Conservation (phyloP, 108 stramenopile genomes). For the Skeletonema potamos region DNA sequence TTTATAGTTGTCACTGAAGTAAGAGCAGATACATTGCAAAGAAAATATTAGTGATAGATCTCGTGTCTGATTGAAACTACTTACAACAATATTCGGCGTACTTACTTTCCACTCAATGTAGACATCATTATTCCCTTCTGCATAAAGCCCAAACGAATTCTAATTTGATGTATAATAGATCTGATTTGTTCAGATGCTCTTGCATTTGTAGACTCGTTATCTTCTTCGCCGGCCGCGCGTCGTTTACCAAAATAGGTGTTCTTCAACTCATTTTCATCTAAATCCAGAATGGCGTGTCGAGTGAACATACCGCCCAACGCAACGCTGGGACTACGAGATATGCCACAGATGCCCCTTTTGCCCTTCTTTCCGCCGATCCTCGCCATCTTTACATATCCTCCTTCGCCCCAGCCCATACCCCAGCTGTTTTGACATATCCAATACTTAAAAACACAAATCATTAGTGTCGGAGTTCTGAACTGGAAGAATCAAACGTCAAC, state of each 20-base stretch:
- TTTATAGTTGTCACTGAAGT: neutral
- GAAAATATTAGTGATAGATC: neutral
- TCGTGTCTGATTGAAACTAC: neutral
- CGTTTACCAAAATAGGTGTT: neutral
- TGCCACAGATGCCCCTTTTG: conserved; percentile 67
- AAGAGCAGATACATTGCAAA: neutral
- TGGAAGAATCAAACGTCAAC: neutral
- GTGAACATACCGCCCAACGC: conserved; percentile 62
- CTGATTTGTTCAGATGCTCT: conserved; percentile 21
- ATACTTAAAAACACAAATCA: conserved; percentile 16
- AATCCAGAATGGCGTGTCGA: conserved; percentile 10
- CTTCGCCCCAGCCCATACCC: conserved; percentile 75
- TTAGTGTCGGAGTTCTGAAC: neutral
- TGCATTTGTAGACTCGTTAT: conserved; percentile 6
- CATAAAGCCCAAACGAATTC: conserved; percentile 19
- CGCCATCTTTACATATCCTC: conserved; percentile 65
- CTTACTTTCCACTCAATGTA: conserved; percentile 23
- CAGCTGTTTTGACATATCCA: conserved; percentile 76
- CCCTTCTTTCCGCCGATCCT: conserved; percentile 57
- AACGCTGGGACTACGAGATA: conserved; percentile 72
- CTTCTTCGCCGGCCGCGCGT: neutral
- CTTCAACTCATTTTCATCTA: conserved; percentile 1
- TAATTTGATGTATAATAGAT: conserved; percentile 30
- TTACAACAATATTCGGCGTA: neutral
- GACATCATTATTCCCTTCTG: conserved; percentile 35